Evolutionary conservation across 179 eudicot species (phyloP).

Genomic region (Silene coronaria): DNA sequence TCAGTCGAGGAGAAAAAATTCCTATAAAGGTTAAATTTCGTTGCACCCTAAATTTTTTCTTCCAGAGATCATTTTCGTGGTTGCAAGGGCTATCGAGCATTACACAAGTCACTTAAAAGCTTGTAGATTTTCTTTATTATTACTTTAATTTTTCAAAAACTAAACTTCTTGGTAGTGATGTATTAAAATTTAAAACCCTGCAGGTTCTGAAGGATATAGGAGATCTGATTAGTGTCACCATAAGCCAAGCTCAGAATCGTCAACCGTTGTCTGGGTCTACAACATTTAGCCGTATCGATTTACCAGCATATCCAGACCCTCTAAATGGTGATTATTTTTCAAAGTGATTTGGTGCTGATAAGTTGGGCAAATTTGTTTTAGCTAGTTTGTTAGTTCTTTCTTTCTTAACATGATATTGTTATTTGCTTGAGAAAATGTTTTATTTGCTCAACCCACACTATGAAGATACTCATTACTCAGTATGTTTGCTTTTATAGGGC

Average conservation of each 20-base stretch:
- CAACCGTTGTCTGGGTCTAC: slow-evolving; percentile 83
- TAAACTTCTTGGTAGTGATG: background rate
- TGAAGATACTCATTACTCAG: slow-evolving; percentile 12
- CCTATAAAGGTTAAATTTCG: slow-evolving; percentile 62
- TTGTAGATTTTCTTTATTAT: background rate
- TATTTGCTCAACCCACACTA: slow-evolving; percentile 5
- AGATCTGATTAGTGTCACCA: slow-evolving; percentile 55
- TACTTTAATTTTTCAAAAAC: background rate
- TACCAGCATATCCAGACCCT: slow-evolving; percentile 69
- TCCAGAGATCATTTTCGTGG: background rate
- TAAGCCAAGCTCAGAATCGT: slow-evolving; percentile 63
- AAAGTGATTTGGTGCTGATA: slow-evolving; percentile 2
- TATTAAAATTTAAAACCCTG: slow-evolving; percentile 13
- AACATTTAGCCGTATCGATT: slow-evolving; percentile 80
- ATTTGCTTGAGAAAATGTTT: background rate
- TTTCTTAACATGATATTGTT: slow-evolving; percentile 8
- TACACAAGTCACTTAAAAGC: background rate
- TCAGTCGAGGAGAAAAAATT: slow-evolving; percentile 65
- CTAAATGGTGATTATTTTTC: slow-evolving; percentile 54
- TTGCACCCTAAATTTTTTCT: slow-evolving; percentile 5
- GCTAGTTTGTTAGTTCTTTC: background rate
- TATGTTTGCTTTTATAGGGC: slow-evolving; percentile 39
- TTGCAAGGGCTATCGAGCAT: background rate
- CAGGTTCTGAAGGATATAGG: slow-evolving; percentile 82
- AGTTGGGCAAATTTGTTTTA: background rate